Evolutionary conservation across 257 asterid species (phyloP), one percentile per base, ranked within the genome.

Genomic region (Solanum ossicruentum): DNA sequence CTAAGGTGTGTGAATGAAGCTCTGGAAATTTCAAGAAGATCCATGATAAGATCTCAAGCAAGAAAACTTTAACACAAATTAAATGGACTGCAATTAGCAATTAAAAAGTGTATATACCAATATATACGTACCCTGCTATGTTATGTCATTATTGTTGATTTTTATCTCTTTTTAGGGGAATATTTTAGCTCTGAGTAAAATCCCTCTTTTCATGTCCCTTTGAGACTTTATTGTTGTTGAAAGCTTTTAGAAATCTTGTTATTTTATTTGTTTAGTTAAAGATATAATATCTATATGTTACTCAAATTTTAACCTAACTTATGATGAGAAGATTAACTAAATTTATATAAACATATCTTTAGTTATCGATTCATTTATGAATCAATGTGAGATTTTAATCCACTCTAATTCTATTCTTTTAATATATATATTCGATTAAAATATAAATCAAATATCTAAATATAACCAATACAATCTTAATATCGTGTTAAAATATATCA

Each of bases 311-410:
- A 20, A 58, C 7, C 3, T 28, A 0, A 0, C 15, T 58, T 13
- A 1, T n/a, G 28, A 58, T 5, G n/a, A 0, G 0, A 32, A 58
- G 3, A 2, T 20, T 58, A 10, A 3, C 7, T 6, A 58, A 58
- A 11, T 58, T 58, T 1, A 58, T 9, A 20, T 20, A 57, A 57
- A 3, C 1, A 32, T 32, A 2, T 32, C 36, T 32, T 32, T 20
- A 12, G 3, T 0, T 2, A 0, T 3, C 4, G 3, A n/a, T 20
- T 6, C 1, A 57, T 57, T 57, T 6, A 0, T 20, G 1, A 57
- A 20, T 8, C 13, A 57, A 0, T 32, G 3, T 32, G 3, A 32
- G 36, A 32, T 13, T 58, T 58, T 0, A 20, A 20, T 26, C 10
- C 7, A 20, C 13, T 0, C 12, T 57, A 57, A 58, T n/a, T 0